Evolutionary conservation across 257 asterid genomes (phyloP).

Genomic region (Thymus mandschuricus): DNA sequence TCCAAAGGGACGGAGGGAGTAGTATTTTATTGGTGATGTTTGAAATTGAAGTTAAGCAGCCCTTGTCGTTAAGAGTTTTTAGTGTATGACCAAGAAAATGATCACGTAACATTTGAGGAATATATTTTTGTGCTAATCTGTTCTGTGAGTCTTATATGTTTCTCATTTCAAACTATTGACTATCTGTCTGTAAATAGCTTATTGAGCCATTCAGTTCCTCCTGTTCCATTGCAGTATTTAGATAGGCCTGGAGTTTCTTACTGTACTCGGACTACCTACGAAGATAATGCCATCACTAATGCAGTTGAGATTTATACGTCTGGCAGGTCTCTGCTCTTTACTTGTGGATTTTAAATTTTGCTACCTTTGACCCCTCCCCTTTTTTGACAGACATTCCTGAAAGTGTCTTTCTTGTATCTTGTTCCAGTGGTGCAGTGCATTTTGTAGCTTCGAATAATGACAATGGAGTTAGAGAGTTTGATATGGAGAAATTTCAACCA

Average conservation of each 20-base stretch:
- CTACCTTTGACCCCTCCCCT: constrained; percentile 6
- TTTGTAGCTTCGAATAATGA: constrained; percentile 91
- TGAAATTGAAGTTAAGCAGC: neutral
- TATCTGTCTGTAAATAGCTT: neutral
- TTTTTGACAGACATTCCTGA: constrained; percentile 29
- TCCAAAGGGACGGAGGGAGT: too few relatives aligned
- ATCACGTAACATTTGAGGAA: neutral
- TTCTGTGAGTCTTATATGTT: neutral
- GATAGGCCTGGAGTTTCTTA: constrained; percentile 91
- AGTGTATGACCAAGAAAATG: constrained; percentile 16
- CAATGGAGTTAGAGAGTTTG: constrained; percentile 84
- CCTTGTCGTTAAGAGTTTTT: constrained; percentile 3
- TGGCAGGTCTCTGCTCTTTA: constrained; percentile 53
- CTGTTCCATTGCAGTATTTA: constrained; percentile 59
- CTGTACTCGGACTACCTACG: constrained; percentile 90
- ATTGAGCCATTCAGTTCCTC: constrained; percentile 14
- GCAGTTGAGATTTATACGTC: constrained; percentile 73
- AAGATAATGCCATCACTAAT: constrained; percentile 89
- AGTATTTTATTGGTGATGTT: neutral
- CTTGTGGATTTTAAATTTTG: neutral
- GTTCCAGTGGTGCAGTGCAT: constrained; percentile 86
- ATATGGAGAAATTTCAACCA: constrained; percentile 83
- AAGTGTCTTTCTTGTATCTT: constrained; percentile 27
- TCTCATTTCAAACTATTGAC: constrained; percentile 1
- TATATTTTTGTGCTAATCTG: constrained; percentile 13